Evolutionary conservation across 73 alveolate species (phyloP), one percentile per base, ranked within the genome.

Genomic region (Blepharisma stoltei): DNA sequence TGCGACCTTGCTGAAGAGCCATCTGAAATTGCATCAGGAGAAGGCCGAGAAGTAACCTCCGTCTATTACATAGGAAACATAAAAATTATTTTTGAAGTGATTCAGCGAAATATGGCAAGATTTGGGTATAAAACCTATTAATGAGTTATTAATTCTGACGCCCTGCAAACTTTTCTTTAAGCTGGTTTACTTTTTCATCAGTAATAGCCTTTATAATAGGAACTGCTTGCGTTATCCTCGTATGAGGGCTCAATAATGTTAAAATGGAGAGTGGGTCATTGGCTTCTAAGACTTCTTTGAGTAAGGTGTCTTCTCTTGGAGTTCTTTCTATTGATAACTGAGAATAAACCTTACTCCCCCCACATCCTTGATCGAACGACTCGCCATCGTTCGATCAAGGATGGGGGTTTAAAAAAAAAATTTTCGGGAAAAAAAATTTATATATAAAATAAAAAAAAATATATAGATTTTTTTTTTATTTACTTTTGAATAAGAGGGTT

Each of bases 321-420:
- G 23, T 14, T 9, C 78, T 54, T 53, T 54, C 46, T 9, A 76
- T 20, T 21, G 48, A 25, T 9, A 53, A 20, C 50, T 76, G 84
- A 54, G 7, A 21, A 81, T 96, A 90, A 79, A 94, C 92, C 83
- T 96, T 32, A n/a, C n/a, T n/a, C n/a, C n/a, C n/a, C n/a, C n/a
- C n/a, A n/a, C n/a, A n/a, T n/a, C n/a, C n/a, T n/a, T n/a, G n/a
- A n/a, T n/a, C n/a, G n/a, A n/a, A n/a, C n/a, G n/a, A n/a, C n/a
- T n/a, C n/a, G n/a, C n/a, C n/a, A n/a, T n/a, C n/a, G n/a, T n/a
- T n/a, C n/a, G n/a, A n/a, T n/a, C n/a, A n/a, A n/a, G n/a, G n/a
- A n/a, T n/a, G n/a, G n/a, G n/a, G n/a, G n/a, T n/a, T n/a, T n/a
- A n/a, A n/a, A n/a, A n/a, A n/a, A n/a, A n/a, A n/a, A n/a, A n/a